phyloP scores from a whole-genome alignment of 371 early-diverging fungal genomes.

The Nematocida sp. region DNA sequence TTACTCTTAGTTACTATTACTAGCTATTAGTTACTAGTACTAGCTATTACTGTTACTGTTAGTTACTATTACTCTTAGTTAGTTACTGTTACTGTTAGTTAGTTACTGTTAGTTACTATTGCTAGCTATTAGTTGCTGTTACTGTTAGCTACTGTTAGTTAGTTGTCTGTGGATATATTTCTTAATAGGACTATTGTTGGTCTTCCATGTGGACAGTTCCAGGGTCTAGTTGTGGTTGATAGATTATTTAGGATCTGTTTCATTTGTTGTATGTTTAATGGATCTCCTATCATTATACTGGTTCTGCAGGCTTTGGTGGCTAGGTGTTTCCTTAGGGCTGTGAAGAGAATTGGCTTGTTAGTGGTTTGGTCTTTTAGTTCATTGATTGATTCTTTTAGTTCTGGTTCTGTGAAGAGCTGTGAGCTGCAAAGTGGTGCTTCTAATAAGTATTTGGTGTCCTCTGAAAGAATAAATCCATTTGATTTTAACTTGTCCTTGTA shows the following conservation, averaged over 20 bases:
- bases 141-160: no score
- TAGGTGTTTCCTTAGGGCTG: slow-evolving; percentile 59
- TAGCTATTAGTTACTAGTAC: no score
- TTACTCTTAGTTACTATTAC: no score
- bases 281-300: slow-evolving; percentile 68
- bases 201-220: slow-evolving; percentile 92
- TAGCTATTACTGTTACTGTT: no score
- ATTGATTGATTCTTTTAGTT: slow-evolving; percentile 57
- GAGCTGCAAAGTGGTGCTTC: slow-evolving; percentile 57
- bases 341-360: slow-evolving; percentile 42
- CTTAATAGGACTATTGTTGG: slow-evolving; percentile 71
- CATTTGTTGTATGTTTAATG: slow-evolving; percentile 57
- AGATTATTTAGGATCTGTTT: slow-evolving; percentile 58
- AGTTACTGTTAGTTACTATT: no score
- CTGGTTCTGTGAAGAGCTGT: slow-evolving; percentile 52
- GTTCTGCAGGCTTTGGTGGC: slow-evolving; percentile 69
- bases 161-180: no score
- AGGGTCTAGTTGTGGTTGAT: slow-evolving; percentile 58
- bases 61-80: no score
- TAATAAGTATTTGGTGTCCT: neutral
- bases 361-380: slow-evolving; percentile 49
- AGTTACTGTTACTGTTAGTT: no score
- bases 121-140: no score
- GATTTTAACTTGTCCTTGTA: slow-evolving; percentile 68
- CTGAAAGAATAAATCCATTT: slow-evolving; percentile 60